Evolutionary conservation across 192 early-diverging fungal genomes (phyloP).

Genomic region (Coemansia sp.): DNA sequence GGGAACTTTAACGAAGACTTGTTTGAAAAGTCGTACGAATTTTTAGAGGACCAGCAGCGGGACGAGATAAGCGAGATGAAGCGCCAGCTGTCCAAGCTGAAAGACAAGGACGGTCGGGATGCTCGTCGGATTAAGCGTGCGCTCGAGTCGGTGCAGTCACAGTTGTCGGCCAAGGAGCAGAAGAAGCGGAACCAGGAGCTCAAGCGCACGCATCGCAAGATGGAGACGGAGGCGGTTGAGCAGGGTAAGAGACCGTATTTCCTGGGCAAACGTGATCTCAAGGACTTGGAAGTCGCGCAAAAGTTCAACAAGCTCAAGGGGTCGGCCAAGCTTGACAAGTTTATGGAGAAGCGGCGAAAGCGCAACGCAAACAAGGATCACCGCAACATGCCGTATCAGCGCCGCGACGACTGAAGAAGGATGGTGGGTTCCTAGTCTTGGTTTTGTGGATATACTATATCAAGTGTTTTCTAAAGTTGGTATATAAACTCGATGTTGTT

Average conservation of each 20-base stretch:
- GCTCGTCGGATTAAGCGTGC: conserved; percentile 61
- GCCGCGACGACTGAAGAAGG: conserved; percentile 32
- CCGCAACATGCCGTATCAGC: conserved; percentile 61
- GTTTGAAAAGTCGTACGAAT: conserved; percentile 89
- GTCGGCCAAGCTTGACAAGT: conserved; percentile 74
- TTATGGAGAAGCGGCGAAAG: conserved; percentile 92
- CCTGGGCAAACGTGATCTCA: conserved; percentile 79
- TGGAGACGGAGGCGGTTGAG: conserved; percentile 74
- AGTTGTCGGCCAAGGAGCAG: conserved; percentile 47
- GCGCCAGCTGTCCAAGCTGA: conserved; percentile 65
- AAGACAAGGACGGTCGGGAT: conserved; percentile 55
- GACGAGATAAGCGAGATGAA: conserved; percentile 72
- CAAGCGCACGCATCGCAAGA: conserved; percentile 75
- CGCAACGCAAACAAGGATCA: conserved; percentile 88
- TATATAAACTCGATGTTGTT: too few species aligned
- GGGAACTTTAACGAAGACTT: conserved; percentile 90
- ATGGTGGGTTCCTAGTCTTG: too few species aligned
- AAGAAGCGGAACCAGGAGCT: conserved; percentile 61
- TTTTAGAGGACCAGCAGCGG: conserved; percentile 77
- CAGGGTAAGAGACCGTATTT: conserved; percentile 94
- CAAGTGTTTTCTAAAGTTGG: too few species aligned
- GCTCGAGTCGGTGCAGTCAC: conserved; percentile 63
- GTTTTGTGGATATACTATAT: too few species aligned
- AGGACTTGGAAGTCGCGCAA: conserved; percentile 83
- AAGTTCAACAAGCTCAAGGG: conserved; percentile 77